Evolutionary conservation across 2,329 filamentous ascomycete species (phyloP), one percentile per base, ranked within the genome.

Genomic region (Fusarium beomiforme): DNA sequence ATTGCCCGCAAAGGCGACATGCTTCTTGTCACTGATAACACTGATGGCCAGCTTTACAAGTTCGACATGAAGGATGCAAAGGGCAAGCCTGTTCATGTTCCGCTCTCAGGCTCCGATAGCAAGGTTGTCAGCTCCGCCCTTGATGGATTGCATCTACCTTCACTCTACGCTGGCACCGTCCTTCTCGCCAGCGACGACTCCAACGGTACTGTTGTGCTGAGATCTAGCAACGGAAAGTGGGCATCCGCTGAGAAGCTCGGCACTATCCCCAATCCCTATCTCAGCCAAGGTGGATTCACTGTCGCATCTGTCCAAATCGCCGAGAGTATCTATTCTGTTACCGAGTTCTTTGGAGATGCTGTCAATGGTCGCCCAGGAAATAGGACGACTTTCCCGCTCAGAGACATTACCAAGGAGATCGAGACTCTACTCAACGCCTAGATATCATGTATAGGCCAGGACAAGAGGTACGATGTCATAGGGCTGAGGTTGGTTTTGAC

Each of bases 141-240:
- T 1, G 64, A 82, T 59, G 79, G 77, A 11, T 74, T 80, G 4
- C 78, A 79, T 37, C 58, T 82, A 31, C 81, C 81, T 10, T 69
- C 76, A 1, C 74, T 71, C 21, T 83, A 80, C 60, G 70, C 67
- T 8, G 75, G 77, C n/a, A 79, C 60, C 8, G 77, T 83, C 5
- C 62, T 83, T 10, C 71, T 83, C 11, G 75, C 80, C 0, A 65
- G 80, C 1, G 77, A 79, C 61, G 73, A 79, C 26, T 49, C 33
- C 6, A 55, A 67, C 6, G 82, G 82, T 3, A 77, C 79, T 16
- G 77, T 79, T 24, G 81, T 84, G 21, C 58, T 83, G 19, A 69
- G 76, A 16, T 82, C 81, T 4, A 63, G 68, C n/a, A 78, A 83
- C 36, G 75, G 69, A 10, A 71, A 64, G 23, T 84, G 82, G 82